Percentiles rank a stretch among this genome's conserved stretches.
phyloP scores from a whole-genome alignment of 371 early-diverging fungal genomes.

The Phascolomyces articulosus region DNA sequence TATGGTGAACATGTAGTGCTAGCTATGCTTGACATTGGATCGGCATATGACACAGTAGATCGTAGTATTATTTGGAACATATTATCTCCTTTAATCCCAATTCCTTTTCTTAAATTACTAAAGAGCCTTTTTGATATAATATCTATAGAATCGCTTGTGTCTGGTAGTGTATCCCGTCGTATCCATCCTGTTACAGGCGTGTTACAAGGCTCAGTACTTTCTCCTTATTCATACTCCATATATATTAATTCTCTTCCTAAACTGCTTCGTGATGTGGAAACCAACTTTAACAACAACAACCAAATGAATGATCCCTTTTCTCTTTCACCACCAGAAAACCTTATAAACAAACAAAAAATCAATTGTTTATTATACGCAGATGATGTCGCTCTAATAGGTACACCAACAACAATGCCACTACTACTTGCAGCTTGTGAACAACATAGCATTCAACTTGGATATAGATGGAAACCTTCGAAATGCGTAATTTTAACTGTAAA shows the following conservation, averaged over 20 bases:
- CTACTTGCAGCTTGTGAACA: constrained; percentile 12
- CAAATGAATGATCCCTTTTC: neutral
- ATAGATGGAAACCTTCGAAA: constrained; percentile 24
- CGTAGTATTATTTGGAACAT: constrained; percentile 14
- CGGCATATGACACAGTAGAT: constrained; percentile 21
- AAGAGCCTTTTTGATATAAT: constrained; percentile 22
- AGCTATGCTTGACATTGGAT: constrained; percentile 23
- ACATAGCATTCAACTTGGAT: constrained; percentile 14
- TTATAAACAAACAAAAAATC: too few relatives aligned
- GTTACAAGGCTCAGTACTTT: neutral
- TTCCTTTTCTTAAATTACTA: constrained; percentile 11
- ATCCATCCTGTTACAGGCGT: neutral
- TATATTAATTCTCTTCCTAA: constrained; percentile 2
- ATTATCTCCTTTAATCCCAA: neutral
- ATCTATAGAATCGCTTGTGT: constrained; percentile 6
- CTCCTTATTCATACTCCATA: neutral
- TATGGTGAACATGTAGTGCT: constrained; percentile 2
- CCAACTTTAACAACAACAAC: neutral
- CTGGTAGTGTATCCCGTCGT: neutral
- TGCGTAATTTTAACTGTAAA: constrained; percentile 11
- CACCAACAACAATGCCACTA: neutral
- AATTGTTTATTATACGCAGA: constrained; percentile 18
- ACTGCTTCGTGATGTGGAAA: neutral
- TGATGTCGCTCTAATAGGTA: constrained; percentile 25
- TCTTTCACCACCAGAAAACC: neutral